Evolutionary conservation across 2,329 filamentous ascomycete species (phyloP), one percentile per base, ranked within the genome.

Genomic region (Thelonectria olida): DNA sequence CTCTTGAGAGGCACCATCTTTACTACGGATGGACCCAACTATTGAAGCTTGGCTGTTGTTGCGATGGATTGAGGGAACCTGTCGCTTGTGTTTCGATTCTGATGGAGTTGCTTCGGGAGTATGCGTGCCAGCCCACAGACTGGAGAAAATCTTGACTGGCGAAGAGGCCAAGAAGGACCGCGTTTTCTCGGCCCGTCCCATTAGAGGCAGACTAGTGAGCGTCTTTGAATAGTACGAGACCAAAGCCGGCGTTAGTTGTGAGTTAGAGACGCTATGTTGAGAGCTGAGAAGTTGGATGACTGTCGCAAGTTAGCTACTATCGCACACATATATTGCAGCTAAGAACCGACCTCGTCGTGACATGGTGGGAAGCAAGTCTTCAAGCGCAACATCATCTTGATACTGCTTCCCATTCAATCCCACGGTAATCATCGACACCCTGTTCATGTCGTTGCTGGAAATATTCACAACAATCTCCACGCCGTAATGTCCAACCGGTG

Each of bases 131-230:
- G 88, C 86, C 69, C 96, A 88, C 54, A 97, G 87, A 72, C 86
- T 97, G 0, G 94, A 96, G 15, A 98, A 82, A 72, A 97, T 84
- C 75, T 97, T 98, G 48, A 96, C 92, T 0, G 95, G 94, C 1
- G 94, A 97, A n/a, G 90, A 87, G 5, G 89, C 88, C 9, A 95
- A 84, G 72, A 92, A 92, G 1, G 88, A 89, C 55, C 85, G 85
- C 10, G 87, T 85, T 74, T 87, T 91, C 71, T 89, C 87, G 0
- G 85, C 83, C 39, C 89, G 85, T 28, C 87, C 81, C 19, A 86
- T 81, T 39, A 92, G 81, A 47, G 85, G 85, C 22, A 97, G 79
- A 4, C 88, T 88, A 31, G 90, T 89, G 25, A 97, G 81, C 2
- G 92, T 87, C 63, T 93, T 93, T 45, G 89, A 88, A 72, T 97